Conservation (phyloP, 495 filamentous ascomycete genomes). For the Peziza echinospora region DNA sequence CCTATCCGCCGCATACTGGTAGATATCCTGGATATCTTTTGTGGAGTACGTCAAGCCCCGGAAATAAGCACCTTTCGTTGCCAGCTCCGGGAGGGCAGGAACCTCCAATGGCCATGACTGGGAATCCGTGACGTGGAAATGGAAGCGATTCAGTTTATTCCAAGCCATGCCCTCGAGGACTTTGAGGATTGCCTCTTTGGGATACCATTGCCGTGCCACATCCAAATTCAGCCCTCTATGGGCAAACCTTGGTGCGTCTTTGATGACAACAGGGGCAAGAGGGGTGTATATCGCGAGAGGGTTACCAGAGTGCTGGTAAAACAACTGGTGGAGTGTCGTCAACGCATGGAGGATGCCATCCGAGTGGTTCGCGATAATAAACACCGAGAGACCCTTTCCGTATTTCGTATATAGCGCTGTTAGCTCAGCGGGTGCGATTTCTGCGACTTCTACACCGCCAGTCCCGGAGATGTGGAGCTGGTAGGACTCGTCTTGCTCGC, state of each 20-base stretch:
- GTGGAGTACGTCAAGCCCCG: constrained; percentile 40
- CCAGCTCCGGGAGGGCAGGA: constrained; percentile 44
- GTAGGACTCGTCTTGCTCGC: constrained; percentile 53
- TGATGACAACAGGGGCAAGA: constrained; percentile 41
- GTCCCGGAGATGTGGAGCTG: constrained; percentile 30
- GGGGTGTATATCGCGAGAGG: constrained; percentile 33
- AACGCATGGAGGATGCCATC: constrained; percentile 45
- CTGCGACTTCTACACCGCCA: constrained; percentile 2
- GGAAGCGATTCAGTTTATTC: constrained; percentile 62
- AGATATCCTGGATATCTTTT: constrained; percentile 36
- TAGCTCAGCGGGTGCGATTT: background rate
- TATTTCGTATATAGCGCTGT: background rate
- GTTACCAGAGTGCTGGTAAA: constrained; percentile 38
- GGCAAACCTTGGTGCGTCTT: constrained; percentile 41
- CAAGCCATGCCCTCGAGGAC: constrained; percentile 49
- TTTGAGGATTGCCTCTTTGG: constrained; percentile 37
- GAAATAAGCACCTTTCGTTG: constrained; percentile 45
- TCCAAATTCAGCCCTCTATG: constrained; percentile 62
- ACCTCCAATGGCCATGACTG: constrained; percentile 72
- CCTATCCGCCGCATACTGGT: constrained; percentile 40
- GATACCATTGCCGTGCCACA: constrained; percentile 42
- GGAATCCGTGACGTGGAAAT: constrained; percentile 59
- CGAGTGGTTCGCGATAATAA: constrained; percentile 38
- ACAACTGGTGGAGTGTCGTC: constrained; percentile 52
- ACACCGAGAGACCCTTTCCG: constrained; percentile 23